Conservation (phyloP, 192 early-diverging fungal species). For the Mortierella alpina region DNA sequence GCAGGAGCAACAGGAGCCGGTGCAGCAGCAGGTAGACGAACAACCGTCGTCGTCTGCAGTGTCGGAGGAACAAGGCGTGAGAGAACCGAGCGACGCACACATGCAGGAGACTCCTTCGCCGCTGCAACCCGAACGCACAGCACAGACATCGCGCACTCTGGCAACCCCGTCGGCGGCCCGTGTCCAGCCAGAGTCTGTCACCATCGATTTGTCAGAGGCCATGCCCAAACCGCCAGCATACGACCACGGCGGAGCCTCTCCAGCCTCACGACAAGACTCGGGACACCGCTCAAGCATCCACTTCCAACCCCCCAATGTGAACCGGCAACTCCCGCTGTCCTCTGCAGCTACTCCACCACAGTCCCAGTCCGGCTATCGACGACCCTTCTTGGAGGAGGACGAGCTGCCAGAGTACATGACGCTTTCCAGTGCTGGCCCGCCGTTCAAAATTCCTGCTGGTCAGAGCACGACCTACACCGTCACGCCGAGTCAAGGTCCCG, state of each 20-base stretch:
- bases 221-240: slow-evolving; percentile 2
- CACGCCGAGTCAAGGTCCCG: slow-evolving; percentile 25
- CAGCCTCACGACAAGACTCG: background rate
- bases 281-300: background rate
- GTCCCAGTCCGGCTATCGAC: slow-evolving; percentile 12
- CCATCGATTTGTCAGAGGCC: background rate
- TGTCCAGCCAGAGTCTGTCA: background rate
- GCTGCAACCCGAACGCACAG: too few relatives aligned
- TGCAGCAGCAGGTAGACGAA: too few relatives aligned
- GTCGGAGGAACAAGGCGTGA: too few relatives aligned
- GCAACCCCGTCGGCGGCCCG: too few relatives aligned
- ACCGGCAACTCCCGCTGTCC: background rate
- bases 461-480: slow-evolving; percentile 35
- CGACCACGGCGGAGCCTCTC: background rate
- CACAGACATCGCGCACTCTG: too few relatives aligned
- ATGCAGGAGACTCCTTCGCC: too few relatives aligned
- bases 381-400: slow-evolving; percentile 31
- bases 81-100: too few relatives aligned
- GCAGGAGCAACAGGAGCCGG: too few relatives aligned
- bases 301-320: background rate
- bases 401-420: slow-evolving; percentile 34
- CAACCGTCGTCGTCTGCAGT: too few relatives aligned
- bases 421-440: background rate
- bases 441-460: slow-evolving; percentile 19
- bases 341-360: background rate